A percentile compares a stretch with the other conserved stretches of the same genome.
Evolutionary conservation across 768 basidiomycete genomes (phyloP).

Genomic region (Amanita fuliginea): DNA sequence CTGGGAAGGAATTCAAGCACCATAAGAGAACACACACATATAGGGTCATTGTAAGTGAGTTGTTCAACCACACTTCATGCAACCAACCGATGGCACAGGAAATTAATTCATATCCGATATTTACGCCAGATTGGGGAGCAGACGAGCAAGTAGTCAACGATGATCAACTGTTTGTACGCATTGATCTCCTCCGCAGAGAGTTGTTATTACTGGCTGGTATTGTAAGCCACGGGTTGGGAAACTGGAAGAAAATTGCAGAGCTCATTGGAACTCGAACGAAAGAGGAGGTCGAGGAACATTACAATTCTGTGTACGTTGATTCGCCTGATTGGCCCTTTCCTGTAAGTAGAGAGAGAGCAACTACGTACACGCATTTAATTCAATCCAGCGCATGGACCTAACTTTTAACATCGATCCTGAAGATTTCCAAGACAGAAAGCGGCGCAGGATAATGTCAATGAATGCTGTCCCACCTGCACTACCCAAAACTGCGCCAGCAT

Average conservation of each 20-base stretch:
- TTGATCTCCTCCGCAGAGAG: constrained; percentile 42
- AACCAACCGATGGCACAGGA: constrained; percentile 39
- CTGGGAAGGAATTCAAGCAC: constrained; percentile 78
- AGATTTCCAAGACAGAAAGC: constrained; percentile 84
- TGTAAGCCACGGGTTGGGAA: constrained; percentile 79
- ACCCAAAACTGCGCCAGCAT: constrained; percentile 72
- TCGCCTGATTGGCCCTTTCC: constrained; percentile 75
- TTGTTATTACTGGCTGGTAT: constrained; percentile 83
- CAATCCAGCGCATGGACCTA: constrained; percentile 36
- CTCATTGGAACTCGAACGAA: constrained; percentile 90
- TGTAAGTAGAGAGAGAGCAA: constrained; percentile 30
- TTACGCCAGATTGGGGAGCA: constrained; percentile 92
- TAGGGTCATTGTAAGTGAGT: constrained; percentile 67
- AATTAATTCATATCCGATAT: constrained; percentile 94
- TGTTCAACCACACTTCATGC: not conserved
- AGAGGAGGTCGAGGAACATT: constrained; percentile 90
- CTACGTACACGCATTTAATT: constrained; percentile 8
- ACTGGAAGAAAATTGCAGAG: constrained; percentile 94
- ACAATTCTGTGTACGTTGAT: constrained; percentile 69
- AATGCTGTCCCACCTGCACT: constrained; percentile 42
- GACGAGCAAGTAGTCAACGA: constrained; percentile 62
- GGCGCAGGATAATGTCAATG: constrained; percentile 78
- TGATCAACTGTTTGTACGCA: not conserved
- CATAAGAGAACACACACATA: constrained; percentile 87
- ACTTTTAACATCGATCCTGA: constrained; percentile 66